Conservation (phyloP, 129 eudicot species). For the Helichrysum umbraculigerum region DNA sequence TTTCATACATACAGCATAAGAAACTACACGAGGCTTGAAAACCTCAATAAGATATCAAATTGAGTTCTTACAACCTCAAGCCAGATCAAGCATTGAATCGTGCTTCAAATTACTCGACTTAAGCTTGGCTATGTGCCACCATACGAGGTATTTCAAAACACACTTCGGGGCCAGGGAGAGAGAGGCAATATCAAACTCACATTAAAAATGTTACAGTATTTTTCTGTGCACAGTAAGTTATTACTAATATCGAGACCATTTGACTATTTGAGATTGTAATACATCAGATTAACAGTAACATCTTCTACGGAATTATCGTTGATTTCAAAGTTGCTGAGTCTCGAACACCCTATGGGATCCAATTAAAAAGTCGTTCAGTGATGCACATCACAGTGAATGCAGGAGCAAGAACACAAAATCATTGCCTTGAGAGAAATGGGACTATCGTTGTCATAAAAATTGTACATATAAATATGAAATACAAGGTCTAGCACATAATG, state of each 20-base stretch:
- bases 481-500: conserved; percentile 30
- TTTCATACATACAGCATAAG: not conserved
- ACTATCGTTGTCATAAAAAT: conserved; percentile 9
- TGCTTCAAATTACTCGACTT: not conserved
- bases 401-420: not conserved
- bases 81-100: not conserved
- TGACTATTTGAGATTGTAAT: not conserved
- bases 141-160: not conserved
- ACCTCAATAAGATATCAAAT: not conserved
- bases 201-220: not conserved
- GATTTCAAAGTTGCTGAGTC: not conserved
- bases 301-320: not conserved
- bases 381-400: not conserved
- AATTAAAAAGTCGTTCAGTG: not conserved
- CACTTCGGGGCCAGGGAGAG: not conserved
- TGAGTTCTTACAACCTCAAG: not conserved
- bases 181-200: not conserved
- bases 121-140: not conserved
- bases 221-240: not conserved
- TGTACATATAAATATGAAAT: conserved; percentile 24
- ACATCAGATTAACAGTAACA: not conserved
- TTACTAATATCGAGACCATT: not conserved
- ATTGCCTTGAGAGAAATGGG: not conserved
- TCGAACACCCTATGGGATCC: not conserved
- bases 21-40: not conserved